phyloP scores from a whole-genome alignment of 2,329 filamentous ascomycete genomes.

The Simplicillium sp. region DNA sequence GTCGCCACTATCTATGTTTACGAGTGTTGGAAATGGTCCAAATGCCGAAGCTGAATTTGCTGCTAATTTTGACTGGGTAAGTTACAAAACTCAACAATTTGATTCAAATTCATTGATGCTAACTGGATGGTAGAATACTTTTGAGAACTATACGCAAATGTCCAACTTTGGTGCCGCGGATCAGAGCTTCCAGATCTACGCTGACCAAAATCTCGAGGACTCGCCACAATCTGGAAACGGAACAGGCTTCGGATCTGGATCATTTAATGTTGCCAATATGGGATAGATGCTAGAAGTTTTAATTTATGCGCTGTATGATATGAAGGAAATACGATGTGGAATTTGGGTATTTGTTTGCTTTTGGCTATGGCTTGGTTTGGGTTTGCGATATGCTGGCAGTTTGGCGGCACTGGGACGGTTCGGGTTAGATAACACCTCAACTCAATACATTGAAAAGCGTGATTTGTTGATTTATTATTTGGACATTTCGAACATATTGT shows the following conservation, averaged over 20 bases:
- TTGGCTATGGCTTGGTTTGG: no score
- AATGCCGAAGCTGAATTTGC: conserved; percentile 30
- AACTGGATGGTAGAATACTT: conserved; percentile 33
- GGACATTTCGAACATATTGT: no score
- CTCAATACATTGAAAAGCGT: no score
- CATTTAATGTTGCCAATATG: no score
- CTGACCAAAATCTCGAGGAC: conserved; percentile 10
- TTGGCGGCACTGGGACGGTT: no score
- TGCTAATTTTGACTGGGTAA: conserved; percentile 50
- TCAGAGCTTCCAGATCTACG: conserved; percentile 42
- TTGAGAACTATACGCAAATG: conserved; percentile 47
- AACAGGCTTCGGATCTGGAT: no score
- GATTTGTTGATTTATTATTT: no score
- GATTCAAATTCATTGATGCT: conserved; percentile 9
- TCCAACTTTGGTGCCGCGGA: conserved; percentile 39
- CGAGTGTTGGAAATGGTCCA: conserved; percentile 24
- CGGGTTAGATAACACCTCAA: no score
- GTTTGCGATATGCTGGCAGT: no score
- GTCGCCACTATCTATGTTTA: conserved; percentile 46
- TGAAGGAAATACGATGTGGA: no score
- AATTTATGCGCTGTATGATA: no score
- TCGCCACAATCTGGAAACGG: neutral
- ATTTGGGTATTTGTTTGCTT: no score
- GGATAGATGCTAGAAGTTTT: neutral
- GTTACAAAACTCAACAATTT: conserved; percentile 11